These are phyloP conservation scores for Jaapia argillacea DNA, from an alignment of 768 basidiomycete genomes.

Conservation along the genomic window DNA sequence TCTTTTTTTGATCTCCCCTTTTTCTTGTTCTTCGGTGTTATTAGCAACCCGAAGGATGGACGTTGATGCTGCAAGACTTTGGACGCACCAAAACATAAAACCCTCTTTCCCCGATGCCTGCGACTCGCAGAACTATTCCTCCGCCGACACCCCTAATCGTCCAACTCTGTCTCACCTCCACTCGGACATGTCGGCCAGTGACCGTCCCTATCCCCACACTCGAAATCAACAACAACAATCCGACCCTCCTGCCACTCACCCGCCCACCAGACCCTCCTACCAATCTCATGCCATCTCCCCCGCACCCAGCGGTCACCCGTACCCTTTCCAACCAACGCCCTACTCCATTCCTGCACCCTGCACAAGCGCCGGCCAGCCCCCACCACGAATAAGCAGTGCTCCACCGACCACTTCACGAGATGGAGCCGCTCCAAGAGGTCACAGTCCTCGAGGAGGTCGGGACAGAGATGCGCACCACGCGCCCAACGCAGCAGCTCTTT, in stretches of 20 bases:
- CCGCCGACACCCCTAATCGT: slow-evolving; percentile 6
- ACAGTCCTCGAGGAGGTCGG: too few species aligned
- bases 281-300: slow-evolving; percentile 4
- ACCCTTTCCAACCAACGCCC: slow-evolving; percentile 13
- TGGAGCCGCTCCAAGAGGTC: too few species aligned
- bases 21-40: not conserved
- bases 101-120: not conserved
- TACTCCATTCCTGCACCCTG: slow-evolving; percentile 15
- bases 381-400: slow-evolving; percentile 31
- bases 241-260: slow-evolving; percentile 7
- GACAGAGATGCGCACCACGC: slow-evolving; percentile 39
- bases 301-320: not conserved
- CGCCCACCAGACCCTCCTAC: slow-evolving; percentile 9
- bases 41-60: not conserved
- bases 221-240: slow-evolving; percentile 4
- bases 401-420: too few species aligned
- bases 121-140: not conserved
- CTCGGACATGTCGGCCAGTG: slow-evolving; percentile 8
- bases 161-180: slow-evolving; percentile 8
- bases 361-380: slow-evolving; percentile 32
- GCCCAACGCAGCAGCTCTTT: slow-evolving; percentile 45
- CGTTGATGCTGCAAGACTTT: not conserved
- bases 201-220: slow-evolving; percentile 3
- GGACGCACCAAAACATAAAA: not conserved
- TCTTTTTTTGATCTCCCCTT: not conserved